Conservation (phyloP, 352 stramenopile species). For the Globisporangium carolinianum region DNA sequence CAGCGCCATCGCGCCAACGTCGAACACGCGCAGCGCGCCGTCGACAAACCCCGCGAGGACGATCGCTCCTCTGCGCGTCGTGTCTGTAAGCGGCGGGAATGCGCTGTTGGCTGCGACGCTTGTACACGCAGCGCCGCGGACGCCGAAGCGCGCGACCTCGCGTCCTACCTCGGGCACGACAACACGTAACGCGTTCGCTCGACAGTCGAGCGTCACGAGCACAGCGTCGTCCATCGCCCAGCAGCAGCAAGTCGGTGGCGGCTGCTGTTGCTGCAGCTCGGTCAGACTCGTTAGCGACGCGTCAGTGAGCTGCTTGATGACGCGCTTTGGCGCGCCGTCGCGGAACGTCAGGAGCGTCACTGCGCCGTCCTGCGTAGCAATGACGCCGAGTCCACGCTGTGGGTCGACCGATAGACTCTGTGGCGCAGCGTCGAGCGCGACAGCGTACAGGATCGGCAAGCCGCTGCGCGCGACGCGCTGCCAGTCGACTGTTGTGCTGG, state of each 20-base stretch:
- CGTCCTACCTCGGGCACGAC: constrained; percentile 32
- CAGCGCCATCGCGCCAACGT: constrained; percentile 35
- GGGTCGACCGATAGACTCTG: constrained; percentile 38
- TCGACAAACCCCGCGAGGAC: constrained; percentile 44
- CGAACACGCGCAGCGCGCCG: constrained; percentile 38
- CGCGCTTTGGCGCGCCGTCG: constrained; percentile 8
- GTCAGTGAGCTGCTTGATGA: constrained; percentile 7
- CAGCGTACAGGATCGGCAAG: constrained; percentile 21
- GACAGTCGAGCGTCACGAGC: constrained; percentile 22
- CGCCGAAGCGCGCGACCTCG: constrained; percentile 35
- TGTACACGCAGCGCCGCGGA: constrained; percentile 19
- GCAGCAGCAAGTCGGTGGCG: neutral
- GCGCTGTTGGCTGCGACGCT: constrained; percentile 30
- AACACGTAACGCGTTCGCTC: constrained; percentile 24
- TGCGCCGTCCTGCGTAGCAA: constrained; percentile 21
- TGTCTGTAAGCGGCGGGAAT: neutral
- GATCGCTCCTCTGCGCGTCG: constrained; percentile 11
- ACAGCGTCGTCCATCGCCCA: constrained; percentile 28
- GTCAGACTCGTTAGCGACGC: too few relatives aligned
- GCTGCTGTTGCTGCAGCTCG: too few relatives aligned
- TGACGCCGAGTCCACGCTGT: constrained; percentile 26
- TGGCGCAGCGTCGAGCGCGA: constrained; percentile 21
- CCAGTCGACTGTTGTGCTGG: constrained; percentile 32
- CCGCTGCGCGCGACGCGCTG: constrained; percentile 30
- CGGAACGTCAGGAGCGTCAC: constrained; percentile 27